Conservation (phyloP, 306 rosid species). For the Aeschynomene evenia region DNA sequence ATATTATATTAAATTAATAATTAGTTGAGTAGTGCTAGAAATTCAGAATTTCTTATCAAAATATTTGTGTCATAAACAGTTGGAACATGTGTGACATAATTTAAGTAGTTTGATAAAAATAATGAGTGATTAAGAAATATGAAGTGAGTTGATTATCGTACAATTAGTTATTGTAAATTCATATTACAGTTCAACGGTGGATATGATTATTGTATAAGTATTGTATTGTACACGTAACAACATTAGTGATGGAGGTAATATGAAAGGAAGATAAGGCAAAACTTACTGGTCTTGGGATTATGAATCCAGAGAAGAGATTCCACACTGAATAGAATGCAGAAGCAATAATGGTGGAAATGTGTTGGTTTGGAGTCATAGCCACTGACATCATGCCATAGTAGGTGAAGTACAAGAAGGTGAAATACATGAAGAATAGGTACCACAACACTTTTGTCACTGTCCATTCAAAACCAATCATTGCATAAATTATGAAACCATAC, state of each 20-base stretch:
- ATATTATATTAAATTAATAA: no score
- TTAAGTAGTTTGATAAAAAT: no score
- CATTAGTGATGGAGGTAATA: neutral
- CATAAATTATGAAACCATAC: slow-evolving; percentile 49
- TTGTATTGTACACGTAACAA: no score
- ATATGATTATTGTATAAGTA: no score
- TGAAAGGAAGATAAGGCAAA: neutral
- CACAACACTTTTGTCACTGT: slow-evolving; percentile 42
- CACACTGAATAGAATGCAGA: slow-evolving; percentile 47
- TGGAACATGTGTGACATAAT: no score
- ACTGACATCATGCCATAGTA: slow-evolving; percentile 66
- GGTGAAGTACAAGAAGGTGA: slow-evolving; percentile 56
- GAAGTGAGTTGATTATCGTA: no score
- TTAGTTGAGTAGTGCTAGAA: no score
- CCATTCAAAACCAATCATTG: slow-evolving; percentile 63
- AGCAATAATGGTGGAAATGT: slow-evolving; percentile 47
- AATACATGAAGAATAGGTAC: slow-evolving; percentile 56
- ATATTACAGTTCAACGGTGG: no score
- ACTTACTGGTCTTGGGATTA: slow-evolving; percentile 56
- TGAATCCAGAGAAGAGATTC: slow-evolving; percentile 70
- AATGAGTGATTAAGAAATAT: no score
- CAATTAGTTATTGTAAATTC: no score
- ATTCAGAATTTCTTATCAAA: no score
- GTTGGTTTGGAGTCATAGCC: slow-evolving; percentile 55
- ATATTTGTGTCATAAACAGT: no score